These are phyloP conservation scores for Botrytis squamosa DNA, from an alignment of 2,329 filamentous ascomycete species.

Conservation along the genomic window DNA sequence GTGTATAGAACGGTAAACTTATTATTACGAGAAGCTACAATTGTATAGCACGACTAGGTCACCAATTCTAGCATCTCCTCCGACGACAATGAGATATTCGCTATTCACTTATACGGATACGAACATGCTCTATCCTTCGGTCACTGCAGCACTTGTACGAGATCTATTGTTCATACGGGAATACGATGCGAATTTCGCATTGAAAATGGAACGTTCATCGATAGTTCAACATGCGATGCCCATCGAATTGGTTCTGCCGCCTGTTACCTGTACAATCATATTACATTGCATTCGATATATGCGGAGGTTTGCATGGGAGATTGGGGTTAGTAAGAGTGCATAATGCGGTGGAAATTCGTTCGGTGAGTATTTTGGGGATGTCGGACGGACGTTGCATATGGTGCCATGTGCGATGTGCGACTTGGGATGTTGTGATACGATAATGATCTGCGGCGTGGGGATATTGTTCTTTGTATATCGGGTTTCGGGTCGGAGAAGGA, in stretches of 20 bases:
- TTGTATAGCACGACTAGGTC: neutral
- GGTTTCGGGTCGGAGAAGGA: neutral
- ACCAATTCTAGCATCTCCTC: neutral
- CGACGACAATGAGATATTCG: neutral
- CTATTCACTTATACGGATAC: neutral
- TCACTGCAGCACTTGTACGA: neutral
- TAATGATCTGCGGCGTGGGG: neutral
- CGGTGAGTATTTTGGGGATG: neutral
- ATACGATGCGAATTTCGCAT: neutral
- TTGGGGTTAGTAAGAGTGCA: neutral
- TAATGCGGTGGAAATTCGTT: neutral
- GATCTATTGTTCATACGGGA: neutral
- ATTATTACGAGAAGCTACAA: neutral
- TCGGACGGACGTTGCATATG: neutral
- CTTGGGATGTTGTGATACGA: conserved; percentile 1
- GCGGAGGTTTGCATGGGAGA: neutral
- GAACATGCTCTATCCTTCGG: neutral
- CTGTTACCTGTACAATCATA: neutral
- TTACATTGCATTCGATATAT: conserved; percentile 14
- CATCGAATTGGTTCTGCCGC: neutral
- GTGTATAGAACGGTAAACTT: neutral
- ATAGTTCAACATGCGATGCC: neutral
- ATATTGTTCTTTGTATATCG: neutral
- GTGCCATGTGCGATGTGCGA: conserved; percentile 4
- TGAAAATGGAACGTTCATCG: neutral